Evolutionary conservation across 495 filamentous ascomycete genomes (phyloP).

Genomic region (Extremus antarcticus): DNA sequence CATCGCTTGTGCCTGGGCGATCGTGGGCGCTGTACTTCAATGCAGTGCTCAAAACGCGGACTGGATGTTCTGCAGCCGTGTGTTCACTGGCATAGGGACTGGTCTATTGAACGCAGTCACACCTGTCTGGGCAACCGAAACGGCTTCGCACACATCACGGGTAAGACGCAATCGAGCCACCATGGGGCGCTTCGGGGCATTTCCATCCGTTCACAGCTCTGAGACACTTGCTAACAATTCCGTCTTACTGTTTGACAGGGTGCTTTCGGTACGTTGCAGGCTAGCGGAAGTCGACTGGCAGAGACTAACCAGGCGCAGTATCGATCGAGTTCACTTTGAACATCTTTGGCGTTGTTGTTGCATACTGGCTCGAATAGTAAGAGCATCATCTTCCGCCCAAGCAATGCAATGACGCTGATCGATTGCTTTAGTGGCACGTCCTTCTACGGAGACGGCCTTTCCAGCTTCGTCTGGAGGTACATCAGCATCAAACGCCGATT

Average conservation of each 20-base stretch:
- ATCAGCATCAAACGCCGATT: too few species aligned
- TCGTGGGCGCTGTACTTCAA: slow-evolving; percentile 54
- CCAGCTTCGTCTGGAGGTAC: not conserved
- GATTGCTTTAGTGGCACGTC: slow-evolving; percentile 10
- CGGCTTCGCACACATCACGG: slow-evolving; percentile 54
- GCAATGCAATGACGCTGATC: too few species aligned
- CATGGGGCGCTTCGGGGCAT: slow-evolving; percentile 58
- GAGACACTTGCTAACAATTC: too few species aligned
- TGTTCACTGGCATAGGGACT: slow-evolving; percentile 48
- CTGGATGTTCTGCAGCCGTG: slow-evolving; percentile 54
- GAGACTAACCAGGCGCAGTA: slow-evolving; percentile 23
- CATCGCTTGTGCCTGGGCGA: slow-evolving; percentile 30
- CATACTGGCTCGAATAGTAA: slow-evolving; percentile 63
- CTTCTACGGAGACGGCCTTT: slow-evolving; percentile 13
- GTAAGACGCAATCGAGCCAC: too few species aligned
- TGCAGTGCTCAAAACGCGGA: slow-evolving; percentile 58
- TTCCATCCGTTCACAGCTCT: too few species aligned
- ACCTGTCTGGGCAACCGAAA: slow-evolving; percentile 64
- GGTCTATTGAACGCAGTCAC: slow-evolving; percentile 60
- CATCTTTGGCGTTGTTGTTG: slow-evolving; percentile 62
- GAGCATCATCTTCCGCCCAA: too few species aligned
- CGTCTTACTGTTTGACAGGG: not conserved
- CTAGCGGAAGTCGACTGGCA: too few species aligned
- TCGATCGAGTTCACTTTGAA: slow-evolving; percentile 66
- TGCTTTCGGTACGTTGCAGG: too few species aligned